phyloP scores from a whole-genome alignment of 805 yeast species.

The Nakazawaea populi region DNA sequence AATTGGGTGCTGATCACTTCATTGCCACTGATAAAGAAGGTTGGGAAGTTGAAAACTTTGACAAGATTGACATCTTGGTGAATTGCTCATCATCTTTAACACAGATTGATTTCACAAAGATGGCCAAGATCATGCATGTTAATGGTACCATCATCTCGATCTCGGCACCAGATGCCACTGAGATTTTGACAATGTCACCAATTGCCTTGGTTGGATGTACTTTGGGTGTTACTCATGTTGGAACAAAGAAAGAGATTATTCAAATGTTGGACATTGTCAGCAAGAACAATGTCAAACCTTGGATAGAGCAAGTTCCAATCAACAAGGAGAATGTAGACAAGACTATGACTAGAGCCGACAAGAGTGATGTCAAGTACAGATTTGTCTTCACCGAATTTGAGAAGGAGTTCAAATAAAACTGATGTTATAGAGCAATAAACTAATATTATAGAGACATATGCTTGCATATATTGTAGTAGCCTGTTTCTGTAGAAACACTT shows the following conservation, averaged over 20 bases:
- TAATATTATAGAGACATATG: too few species aligned
- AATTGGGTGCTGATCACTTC: conserved; percentile 51
- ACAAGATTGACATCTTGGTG: conserved; percentile 39
- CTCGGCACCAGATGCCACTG: conserved; percentile 20
- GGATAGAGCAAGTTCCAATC: conserved; percentile 57
- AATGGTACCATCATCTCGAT: conserved; percentile 20
- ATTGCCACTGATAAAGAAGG: conserved; percentile 40
- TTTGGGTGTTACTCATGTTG: conserved; percentile 56
- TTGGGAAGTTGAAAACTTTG: conserved; percentile 28
- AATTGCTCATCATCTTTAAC: conserved; percentile 40
- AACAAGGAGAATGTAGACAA: conserved; percentile 44
- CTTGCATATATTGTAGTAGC: too few species aligned
- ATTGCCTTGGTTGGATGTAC: conserved; percentile 31
- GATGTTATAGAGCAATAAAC: too few species aligned
- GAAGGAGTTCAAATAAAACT: conserved; percentile 27
- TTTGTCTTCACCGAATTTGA: conserved; percentile 55
- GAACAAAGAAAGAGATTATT: conserved; percentile 56
- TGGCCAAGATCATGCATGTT: conserved; percentile 23
- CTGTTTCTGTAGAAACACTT: too few species aligned
- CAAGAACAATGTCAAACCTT: conserved; percentile 50
- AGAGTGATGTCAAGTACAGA: conserved; percentile 59
- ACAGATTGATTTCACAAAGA: conserved; percentile 18
- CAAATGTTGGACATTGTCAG: conserved; percentile 64
- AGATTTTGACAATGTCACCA: conserved; percentile 27
- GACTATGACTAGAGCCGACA: conserved; percentile 48